Evolutionary conservation across 345 rosid species (phyloP).

Genomic region (Kandelia obovata): DNA sequence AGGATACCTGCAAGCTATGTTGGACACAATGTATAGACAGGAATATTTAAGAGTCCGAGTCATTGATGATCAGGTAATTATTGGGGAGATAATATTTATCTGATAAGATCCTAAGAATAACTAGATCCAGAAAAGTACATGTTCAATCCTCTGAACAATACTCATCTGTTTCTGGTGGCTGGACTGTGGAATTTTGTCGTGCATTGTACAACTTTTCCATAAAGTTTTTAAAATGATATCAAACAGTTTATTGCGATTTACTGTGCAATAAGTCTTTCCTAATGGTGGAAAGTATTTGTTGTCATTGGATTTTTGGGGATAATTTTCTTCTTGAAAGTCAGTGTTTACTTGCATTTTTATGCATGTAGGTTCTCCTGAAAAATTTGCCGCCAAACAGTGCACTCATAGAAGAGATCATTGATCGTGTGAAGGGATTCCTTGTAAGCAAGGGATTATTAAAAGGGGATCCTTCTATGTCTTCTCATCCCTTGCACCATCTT

Average conservation of each 20-base stretch:
- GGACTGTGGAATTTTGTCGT: not conserved
- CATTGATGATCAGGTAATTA: conserved; percentile 75
- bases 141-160: not conserved
- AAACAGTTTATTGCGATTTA: not conserved
- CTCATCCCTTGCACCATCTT: conserved; percentile 62
- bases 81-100: not conserved
- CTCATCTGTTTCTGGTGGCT: conserved; percentile 4
- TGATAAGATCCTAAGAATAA: not conserved
- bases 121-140: not conserved
- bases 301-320: not conserved
- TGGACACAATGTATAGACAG: conserved; percentile 81
- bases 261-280: not conserved
- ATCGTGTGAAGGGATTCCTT: conserved; percentile 84
- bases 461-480: conserved; percentile 72
- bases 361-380: conserved; percentile 69
- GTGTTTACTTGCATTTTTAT: not conserved
- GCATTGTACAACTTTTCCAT: not conserved
- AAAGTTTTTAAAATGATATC: not conserved
- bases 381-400: conserved; percentile 89
- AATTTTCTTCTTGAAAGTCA: not conserved
- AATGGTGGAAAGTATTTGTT: not conserved
- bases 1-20: conserved; percentile 95
- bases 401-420: conserved; percentile 80
- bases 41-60: conserved; percentile 93
- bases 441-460: conserved; percentile 76